Percentiles rank a stretch among this genome's conserved stretches.
Evolutionary conservation across 768 basidiomycete genomes (phyloP).

Genomic region (Boletus subcaerulescens): DNA sequence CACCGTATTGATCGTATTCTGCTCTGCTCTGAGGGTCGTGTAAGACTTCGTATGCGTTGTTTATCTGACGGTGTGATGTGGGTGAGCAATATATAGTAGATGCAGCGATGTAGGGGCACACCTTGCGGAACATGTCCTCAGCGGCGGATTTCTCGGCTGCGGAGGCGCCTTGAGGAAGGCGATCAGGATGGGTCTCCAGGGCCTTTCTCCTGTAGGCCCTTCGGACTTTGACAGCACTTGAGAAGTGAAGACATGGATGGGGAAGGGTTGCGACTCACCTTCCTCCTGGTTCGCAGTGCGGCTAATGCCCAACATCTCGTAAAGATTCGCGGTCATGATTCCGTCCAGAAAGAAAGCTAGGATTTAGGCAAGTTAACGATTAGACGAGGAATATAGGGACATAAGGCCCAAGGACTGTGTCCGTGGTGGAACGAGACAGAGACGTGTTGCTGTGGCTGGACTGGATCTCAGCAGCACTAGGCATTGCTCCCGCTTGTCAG

Average conservation of each 20-base stretch:
- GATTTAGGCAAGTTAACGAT: background rate
- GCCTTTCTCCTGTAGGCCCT: slow-evolving; percentile 77
- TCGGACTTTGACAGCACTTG: slow-evolving; percentile 46
- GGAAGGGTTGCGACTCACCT: slow-evolving; percentile 41
- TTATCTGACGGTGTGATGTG: slow-evolving; percentile 43
- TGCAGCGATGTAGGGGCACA: slow-evolving; percentile 9
- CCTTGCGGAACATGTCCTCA: slow-evolving; percentile 56
- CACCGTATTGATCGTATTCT: slow-evolving; percentile 67
- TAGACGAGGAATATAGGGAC: background rate
- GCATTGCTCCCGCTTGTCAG: background rate
- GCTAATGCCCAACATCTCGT: slow-evolving; percentile 57
- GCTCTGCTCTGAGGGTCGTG: slow-evolving; percentile 57
- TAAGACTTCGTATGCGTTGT: slow-evolving; percentile 76
- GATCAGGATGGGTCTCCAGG: slow-evolving; percentile 73
- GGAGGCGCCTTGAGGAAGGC: slow-evolving; percentile 55
- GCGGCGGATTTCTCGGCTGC: slow-evolving; percentile 54
- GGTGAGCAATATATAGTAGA: background rate
- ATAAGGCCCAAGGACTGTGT: background rate
- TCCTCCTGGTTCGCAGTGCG: slow-evolving; percentile 59
- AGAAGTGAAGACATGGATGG: background rate
- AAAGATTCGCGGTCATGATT: slow-evolving; percentile 56
- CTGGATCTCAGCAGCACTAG: background rate
- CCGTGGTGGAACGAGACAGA: background rate
- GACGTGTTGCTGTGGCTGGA: slow-evolving; percentile 18
- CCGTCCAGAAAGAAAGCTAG: background rate